These are phyloP conservation scores for Cytospora schulzeri DNA, from an alignment of 2,329 filamentous ascomycete genomes.

Conservation along the genomic window DNA sequence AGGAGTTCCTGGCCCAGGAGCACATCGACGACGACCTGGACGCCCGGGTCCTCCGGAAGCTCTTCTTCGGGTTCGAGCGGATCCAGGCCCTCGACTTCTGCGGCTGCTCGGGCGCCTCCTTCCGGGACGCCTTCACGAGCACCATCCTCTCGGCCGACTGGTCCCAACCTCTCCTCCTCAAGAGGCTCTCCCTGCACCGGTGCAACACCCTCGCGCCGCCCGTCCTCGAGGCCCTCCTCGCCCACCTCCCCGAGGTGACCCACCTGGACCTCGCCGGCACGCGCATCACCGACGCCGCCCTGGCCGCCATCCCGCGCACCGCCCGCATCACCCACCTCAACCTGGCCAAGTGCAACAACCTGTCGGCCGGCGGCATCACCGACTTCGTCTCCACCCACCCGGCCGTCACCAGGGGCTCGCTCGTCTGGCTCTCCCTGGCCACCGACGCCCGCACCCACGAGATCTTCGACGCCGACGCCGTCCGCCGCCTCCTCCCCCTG, in stretches of 20 bases:
- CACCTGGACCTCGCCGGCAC: slow-evolving; percentile 82
- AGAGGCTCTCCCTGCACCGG: slow-evolving; percentile 75
- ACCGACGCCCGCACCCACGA: slow-evolving; percentile 73
- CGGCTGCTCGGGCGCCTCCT: slow-evolving; percentile 69
- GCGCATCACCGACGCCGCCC: slow-evolving; percentile 70
- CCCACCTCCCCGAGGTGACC: slow-evolving; percentile 69
- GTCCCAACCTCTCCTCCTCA: slow-evolving; percentile 57
- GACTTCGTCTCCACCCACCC: slow-evolving; percentile 73
- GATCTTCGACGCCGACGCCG: slow-evolving; percentile 66
- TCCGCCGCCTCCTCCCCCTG: slow-evolving; percentile 64
- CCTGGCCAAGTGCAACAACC: slow-evolving; percentile 71
- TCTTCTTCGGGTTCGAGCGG: slow-evolving; percentile 67
- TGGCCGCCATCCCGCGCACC: slow-evolving; percentile 70
- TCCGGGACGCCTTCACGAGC: slow-evolving; percentile 66
- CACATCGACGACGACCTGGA: slow-evolving; percentile 77
- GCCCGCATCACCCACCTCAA: slow-evolving; percentile 78
- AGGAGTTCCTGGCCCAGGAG: slow-evolving; percentile 79
- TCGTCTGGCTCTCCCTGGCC: slow-evolving; percentile 74
- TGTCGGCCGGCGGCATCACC: slow-evolving; percentile 68
- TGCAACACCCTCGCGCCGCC: slow-evolving; percentile 69
- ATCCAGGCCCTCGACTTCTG: slow-evolving; percentile 76
- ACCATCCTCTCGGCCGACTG: slow-evolving; percentile 52
- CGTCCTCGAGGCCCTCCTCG: slow-evolving; percentile 70
- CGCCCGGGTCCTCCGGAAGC: slow-evolving; percentile 66
- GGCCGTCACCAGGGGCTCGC: slow-evolving; percentile 57